These are phyloP conservation scores for Pestalotiopsis sp. DNA, from an alignment of 2,329 filamentous ascomycete genomes.

Conservation along the genomic window DNA sequence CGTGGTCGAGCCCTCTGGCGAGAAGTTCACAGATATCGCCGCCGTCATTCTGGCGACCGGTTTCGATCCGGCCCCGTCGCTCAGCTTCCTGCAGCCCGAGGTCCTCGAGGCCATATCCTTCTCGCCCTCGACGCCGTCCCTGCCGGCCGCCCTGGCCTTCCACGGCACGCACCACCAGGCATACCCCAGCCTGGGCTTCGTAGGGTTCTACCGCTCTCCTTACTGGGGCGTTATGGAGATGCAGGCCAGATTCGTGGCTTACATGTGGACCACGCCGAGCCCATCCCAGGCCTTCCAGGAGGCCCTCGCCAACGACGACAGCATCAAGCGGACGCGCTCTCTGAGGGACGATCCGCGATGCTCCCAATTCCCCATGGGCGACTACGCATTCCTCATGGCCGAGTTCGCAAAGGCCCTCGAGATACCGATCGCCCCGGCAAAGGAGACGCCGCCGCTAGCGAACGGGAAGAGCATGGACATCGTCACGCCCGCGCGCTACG, in stretches of 20 bases:
- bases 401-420: conserved; percentile 64
- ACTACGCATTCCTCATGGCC: conserved; percentile 77
- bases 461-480: conserved; percentile 52
- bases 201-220: conserved; percentile 82
- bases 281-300: conserved; percentile 31
- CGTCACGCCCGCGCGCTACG: conserved; percentile 59
- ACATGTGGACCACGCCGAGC: conserved; percentile 53
- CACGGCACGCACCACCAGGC: conserved; percentile 65
- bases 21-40: conserved; percentile 56
- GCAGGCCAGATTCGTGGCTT: conserved; percentile 72
- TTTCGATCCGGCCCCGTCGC: conserved; percentile 65
- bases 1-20: conserved; percentile 30
- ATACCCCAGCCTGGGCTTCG: conserved; percentile 71
- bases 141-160: conserved; percentile 69
- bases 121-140: conserved; percentile 52
- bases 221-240: conserved; percentile 90
- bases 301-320: conserved; percentile 47
- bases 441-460: conserved; percentile 41
- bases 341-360: conserved; percentile 55
- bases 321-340: conserved; percentile 46
- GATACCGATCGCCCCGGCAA: conserved; percentile 45
- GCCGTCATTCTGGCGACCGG: conserved; percentile 77
- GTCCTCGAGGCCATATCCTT: conserved; percentile 61
- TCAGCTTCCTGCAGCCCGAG: conserved; percentile 64
- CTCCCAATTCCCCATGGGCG: conserved; percentile 81